Base-by-base conservation (phyloP, 2,329 filamentous ascomycete species). In the Colletotrichum gloeosporioides region DNA sequence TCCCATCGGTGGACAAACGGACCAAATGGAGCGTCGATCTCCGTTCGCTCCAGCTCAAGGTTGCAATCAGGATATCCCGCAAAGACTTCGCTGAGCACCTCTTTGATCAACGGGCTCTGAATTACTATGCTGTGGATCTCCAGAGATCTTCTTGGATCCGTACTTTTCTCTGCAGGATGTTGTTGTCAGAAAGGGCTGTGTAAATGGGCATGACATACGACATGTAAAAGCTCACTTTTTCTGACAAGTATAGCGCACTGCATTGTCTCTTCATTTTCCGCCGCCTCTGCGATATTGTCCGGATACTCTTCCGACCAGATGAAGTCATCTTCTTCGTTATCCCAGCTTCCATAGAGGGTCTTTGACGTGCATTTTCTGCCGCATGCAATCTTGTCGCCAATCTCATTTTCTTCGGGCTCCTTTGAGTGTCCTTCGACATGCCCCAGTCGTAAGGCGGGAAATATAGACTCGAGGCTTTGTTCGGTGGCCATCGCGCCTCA, bases 1-100 rank as follows among this genome's bases (percentile, higher is more conserved):
- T 59, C 55, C 55, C 55, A 59, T 59, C 55, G 55, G 16, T 59
- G 55, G 22, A 59, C 55, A 59, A 59, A 59, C 8, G 55, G 55
- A 18, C 55, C 55, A 10, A 59, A 59, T 29, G 55, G 55, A 3
- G 55, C 15, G 7, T 29, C 27, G 3, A 59, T 27, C 27, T 59
- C 55, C 15, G 27, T 29, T 15, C 55, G 55, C 55, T 59, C 55
- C 25, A 59, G n/a, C 13, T 59, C 27, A 15, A 59, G 22, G 6
- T 29, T 59, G 22, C 22, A 25, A 29, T 59, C 25, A 18, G 55
- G 55, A 59, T 59, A 59, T 25, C 27, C 55, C 1, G 15, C 55
- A 29, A 59, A 29, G 27, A 29, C 55, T 59, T 29, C 22, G 22
- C 27, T 29, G 0, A 59, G 55, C 27, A 29, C 22, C 27, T 25